Conservation (phyloP, 73 alveolate genomes). For the Paramecium tetraurelia region DNA sequence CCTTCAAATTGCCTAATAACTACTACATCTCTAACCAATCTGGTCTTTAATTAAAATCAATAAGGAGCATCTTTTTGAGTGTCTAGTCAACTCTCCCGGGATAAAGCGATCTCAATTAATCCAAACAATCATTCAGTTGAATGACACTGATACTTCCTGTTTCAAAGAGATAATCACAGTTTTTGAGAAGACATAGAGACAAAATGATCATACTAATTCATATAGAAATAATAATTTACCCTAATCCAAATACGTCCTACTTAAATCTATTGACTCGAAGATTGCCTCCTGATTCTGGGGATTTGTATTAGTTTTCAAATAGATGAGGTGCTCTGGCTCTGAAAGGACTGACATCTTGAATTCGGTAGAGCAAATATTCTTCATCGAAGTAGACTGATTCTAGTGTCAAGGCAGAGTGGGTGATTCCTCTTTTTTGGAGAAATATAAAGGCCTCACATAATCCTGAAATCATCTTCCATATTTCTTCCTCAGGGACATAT, state of each 20-base stretch:
- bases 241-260: slow-evolving; percentile 38
- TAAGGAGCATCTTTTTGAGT: neutral
- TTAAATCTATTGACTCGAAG: slow-evolving; percentile 23
- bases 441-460: slow-evolving; percentile 4
- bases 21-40: slow-evolving; percentile 11
- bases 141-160: neutral
- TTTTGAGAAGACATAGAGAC: neutral
- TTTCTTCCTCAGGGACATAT: slow-evolving; percentile 40
- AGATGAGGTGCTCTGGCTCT: slow-evolving; percentile 54
- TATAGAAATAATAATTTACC: neutral
- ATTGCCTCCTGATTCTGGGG: neutral
- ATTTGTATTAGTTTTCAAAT: slow-evolving; percentile 28
- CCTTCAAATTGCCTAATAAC: neutral
- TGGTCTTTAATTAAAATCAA: slow-evolving; percentile 33
- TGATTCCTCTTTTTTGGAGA: slow-evolving; percentile 26
- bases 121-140: neutral
- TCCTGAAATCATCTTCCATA: slow-evolving; percentile 40
- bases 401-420: slow-evolving; percentile 17
- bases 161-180: neutral
- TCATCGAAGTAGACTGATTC: slow-evolving; percentile 35
- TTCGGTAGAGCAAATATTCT: neutral
- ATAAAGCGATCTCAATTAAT: neutral
- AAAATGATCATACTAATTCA: neutral
- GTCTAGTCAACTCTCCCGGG: neutral
- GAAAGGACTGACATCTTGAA: slow-evolving; percentile 39